A percentile compares a stretch with the other conserved stretches of the same genome.
Conservation (phyloP, 208 protist genomes). For the Trypanosoma rangeli region DNA sequence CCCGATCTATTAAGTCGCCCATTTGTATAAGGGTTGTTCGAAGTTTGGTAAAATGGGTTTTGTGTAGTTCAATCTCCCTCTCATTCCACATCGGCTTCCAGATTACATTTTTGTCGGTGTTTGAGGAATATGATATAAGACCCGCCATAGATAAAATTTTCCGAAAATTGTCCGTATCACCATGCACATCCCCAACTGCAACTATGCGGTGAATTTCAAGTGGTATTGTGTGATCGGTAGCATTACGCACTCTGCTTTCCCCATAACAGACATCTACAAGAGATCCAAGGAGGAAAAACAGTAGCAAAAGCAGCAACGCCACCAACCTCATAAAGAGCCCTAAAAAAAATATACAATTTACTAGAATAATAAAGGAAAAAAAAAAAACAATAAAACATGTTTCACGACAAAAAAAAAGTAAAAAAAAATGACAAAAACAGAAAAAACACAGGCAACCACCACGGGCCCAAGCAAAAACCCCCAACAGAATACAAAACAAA, state of each 20-base stretch:
- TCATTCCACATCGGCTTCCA: constrained; percentile 29
- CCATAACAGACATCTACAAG: background rate
- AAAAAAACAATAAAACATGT: too few species aligned
- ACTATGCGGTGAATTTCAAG: constrained; percentile 61
- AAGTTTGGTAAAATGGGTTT: constrained; percentile 18
- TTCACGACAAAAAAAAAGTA: too few species aligned
- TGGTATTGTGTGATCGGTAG: constrained; percentile 7
- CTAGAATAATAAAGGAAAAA: too few species aligned
- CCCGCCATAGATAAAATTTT: constrained; percentile 46
- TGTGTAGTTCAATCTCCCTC: constrained; percentile 18
- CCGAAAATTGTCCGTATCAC: constrained; percentile 63
- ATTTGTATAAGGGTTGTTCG: constrained; percentile 73
- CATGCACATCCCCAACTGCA: constrained; percentile 74
- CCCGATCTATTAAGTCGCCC: constrained; percentile 84
- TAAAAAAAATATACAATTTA: too few species aligned
- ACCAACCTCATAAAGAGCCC: too few species aligned
- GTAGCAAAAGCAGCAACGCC: background rate
- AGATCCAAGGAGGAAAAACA: background rate
- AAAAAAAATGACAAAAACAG: too few species aligned
- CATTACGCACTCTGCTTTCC: constrained; percentile 58
- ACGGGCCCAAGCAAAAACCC: too few species aligned
- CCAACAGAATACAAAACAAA: too few species aligned
- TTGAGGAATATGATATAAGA: constrained; percentile 29
- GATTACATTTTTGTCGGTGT: constrained; percentile 14
- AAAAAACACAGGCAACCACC: too few species aligned